These are phyloP conservation scores for Diplodia seriata DNA, from an alignment of 2,329 filamentous ascomycete species.

Conservation along the genomic window DNA sequence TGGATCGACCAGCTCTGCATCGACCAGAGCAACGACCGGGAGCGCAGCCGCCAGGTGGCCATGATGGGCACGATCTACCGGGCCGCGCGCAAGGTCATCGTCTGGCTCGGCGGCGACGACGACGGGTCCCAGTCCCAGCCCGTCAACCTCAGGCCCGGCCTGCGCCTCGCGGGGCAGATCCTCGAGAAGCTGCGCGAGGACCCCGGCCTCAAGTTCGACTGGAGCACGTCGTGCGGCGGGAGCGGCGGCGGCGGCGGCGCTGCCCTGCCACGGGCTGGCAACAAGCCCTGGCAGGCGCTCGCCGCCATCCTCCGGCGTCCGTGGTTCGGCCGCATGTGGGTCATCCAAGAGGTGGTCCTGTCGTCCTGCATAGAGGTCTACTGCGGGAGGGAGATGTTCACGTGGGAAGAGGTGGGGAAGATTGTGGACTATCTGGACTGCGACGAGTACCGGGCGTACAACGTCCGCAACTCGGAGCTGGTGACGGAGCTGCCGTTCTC, in stretches of 20 bases:
- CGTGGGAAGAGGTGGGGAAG: conserved; percentile 29
- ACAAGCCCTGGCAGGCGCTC: conserved; percentile 26
- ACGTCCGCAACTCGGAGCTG: conserved; percentile 12
- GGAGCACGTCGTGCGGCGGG: background rate
- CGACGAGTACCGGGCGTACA: conserved; percentile 19
- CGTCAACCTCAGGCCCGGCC: conserved; percentile 15
- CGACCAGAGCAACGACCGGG: conserved; percentile 39
- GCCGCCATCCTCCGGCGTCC: conserved; percentile 31
- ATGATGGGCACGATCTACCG: conserved; percentile 43
- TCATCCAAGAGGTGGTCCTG: conserved; percentile 43
- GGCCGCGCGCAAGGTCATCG: conserved; percentile 38
- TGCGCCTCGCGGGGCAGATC: conserved; percentile 22
- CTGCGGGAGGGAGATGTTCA: conserved; percentile 26
- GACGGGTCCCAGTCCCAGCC: conserved; percentile 32
- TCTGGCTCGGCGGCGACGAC: conserved; percentile 44
- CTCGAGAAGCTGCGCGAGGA: conserved; percentile 10
- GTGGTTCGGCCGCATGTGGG: conserved; percentile 43
- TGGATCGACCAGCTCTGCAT: conserved; percentile 45
- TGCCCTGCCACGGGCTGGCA: conserved; percentile 20
- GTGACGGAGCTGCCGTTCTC: conserved; percentile 29
- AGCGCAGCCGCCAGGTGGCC: conserved; percentile 39
- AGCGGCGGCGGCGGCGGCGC: background rate
- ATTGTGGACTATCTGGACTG: conserved; percentile 28
- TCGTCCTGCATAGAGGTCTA: conserved; percentile 31
- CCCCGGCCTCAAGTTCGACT: conserved; percentile 20